Evolutionary conservation across 2,329 filamentous ascomycete genomes (phyloP).

Genomic region (Chrysosporium keratinophilum): DNA sequence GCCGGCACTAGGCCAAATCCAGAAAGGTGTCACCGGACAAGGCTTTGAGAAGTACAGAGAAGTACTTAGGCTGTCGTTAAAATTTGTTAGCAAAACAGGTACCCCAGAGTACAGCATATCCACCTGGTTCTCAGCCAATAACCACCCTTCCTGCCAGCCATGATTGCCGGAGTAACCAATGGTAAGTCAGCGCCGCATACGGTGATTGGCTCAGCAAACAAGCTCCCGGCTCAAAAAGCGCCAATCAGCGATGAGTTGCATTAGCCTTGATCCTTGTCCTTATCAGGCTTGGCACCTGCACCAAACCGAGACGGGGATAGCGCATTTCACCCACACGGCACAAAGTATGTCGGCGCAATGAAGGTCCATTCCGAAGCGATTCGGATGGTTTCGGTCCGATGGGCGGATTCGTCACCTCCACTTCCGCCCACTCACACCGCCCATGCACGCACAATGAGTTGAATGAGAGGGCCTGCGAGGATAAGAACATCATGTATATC

Average conservation of each 20-base stretch:
- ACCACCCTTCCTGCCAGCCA: not conserved
- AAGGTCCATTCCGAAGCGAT: no score
- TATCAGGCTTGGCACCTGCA: not conserved
- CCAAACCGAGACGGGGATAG: no score
- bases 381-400: no score
- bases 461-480: no score
- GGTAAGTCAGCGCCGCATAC: not conserved
- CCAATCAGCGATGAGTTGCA: constrained; percentile 2
- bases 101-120: not conserved
- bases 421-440: no score
- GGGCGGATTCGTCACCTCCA: no score
- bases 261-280: not conserved
- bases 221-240: not conserved
- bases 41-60: not conserved
- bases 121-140: not conserved
- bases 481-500: no score
- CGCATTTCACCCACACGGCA: no score
- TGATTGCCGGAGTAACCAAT: constrained; percentile 4
- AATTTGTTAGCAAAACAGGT: not conserved
- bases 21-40: not conserved
- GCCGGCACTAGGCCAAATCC: constrained; percentile 2
- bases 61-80: not conserved
- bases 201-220: not conserved
- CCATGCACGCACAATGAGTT: no score
- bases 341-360: no score